Evolutionary conservation across 257 asterid species (phyloP), one percentile per base, ranked within the genome.

Genomic region (Mitragyna speciosa): DNA sequence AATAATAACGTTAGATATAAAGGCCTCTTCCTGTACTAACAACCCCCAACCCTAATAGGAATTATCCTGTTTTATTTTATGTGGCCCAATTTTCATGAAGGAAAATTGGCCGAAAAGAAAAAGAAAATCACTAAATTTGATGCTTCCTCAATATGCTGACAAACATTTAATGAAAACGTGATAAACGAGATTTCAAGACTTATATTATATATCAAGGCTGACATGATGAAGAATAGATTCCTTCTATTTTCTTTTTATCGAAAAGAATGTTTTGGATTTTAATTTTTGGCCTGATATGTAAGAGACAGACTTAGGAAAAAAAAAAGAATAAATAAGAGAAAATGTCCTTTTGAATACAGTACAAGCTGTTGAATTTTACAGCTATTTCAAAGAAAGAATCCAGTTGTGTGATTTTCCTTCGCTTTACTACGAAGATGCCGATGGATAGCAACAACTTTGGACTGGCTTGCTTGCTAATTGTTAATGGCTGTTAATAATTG

Each of bases 361-460:
- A 59, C 70, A 75, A 39, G 8, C 7, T 11, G 19, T 17, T 39
- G 1, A 19, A 70, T 24, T 43, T 39, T 54, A 11, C 16, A 33
- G 56, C 58, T 16, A 75, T 59, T 75, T 59, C 78, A 30, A 20
- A 56, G 41, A 22, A 58, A 43, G 47, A 43, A 39, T n/a, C 58
- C 28, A n/a, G 14, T 24, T 2, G 15, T 11, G 19, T 10, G n/a
- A 31, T 22, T 51, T 12, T 73, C 20, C 77, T 54, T 51, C 54
- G 24, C 58, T 76, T 43, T 31, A 16, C 36, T 36, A 36, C 41
- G 58, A 75, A 75, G 79, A 75, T 75, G 36, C 79, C 41, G 1
- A 14, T 24, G 9, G 70, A 75, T 45, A 39, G 70, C 70, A 36
- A 39, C 70, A 24, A 8, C n/a, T 75, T 33, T 75, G 79, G 79